These are phyloP conservation scores for Tricholoma saponaceum DNA, from an alignment of 768 basidiomycete genomes.

Conservation along the genomic window DNA sequence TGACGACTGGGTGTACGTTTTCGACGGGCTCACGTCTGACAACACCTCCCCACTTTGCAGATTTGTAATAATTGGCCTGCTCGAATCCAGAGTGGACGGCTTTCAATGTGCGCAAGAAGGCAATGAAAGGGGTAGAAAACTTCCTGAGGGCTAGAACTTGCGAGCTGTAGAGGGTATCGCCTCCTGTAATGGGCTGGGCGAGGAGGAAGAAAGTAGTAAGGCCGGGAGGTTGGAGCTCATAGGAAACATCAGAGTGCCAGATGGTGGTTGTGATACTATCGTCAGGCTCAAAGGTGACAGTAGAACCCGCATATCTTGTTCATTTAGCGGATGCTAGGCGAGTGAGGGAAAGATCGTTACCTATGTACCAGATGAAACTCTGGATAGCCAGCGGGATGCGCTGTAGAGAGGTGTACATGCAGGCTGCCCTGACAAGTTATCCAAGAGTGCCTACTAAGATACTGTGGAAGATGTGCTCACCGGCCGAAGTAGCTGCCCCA, in stretches of 20 bases:
- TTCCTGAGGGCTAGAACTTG: slow-evolving; percentile 66
- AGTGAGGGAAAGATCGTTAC: slow-evolving; percentile 21
- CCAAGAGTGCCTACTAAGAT: neutral
- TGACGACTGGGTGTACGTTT: slow-evolving; percentile 72
- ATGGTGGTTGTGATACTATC: slow-evolving; percentile 50
- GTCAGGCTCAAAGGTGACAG: slow-evolving; percentile 70
- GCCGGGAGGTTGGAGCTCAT: slow-evolving; percentile 89
- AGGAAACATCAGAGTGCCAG: slow-evolving; percentile 84
- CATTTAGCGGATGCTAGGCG: slow-evolving; percentile 1
- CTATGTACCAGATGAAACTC: slow-evolving; percentile 80
- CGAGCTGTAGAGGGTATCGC: slow-evolving; percentile 70
- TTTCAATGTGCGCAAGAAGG: slow-evolving; percentile 73
- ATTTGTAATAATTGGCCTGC: slow-evolving; percentile 73
- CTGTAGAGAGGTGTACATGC: slow-evolving; percentile 81
- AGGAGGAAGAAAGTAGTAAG: slow-evolving; percentile 83
- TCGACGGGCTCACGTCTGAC: slow-evolving; percentile 83
- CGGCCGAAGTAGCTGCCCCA: slow-evolving; percentile 72
- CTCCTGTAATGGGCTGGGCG: slow-evolving; percentile 57
- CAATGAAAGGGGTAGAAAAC: slow-evolving; percentile 71
- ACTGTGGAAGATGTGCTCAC: slow-evolving; percentile 23
- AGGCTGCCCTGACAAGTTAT: slow-evolving; percentile 35
- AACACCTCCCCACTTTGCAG: slow-evolving; percentile 67
- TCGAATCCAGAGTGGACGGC: slow-evolving; percentile 81
- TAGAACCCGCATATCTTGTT: slow-evolving; percentile 58
- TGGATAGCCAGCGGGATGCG: slow-evolving; percentile 69